Base-by-base conservation (phyloP, 257 asterid genomes). In the Solanum rostratum region DNA sequence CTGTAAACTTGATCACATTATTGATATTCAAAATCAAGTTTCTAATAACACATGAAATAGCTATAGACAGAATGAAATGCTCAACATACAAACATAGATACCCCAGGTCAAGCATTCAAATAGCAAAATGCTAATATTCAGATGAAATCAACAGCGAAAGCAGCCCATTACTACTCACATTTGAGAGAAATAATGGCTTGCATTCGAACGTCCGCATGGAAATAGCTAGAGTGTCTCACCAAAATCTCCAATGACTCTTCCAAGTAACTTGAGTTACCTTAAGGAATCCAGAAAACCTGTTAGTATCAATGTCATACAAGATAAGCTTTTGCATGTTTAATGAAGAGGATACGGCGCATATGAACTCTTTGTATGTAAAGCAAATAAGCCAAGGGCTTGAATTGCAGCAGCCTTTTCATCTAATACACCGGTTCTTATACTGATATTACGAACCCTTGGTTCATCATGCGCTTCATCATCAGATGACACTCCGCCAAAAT, bases 401-500 rank as follows among this genome's bases (percentile, higher is more conserved):
- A 98, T 95, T 78, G 99, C 99, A 79, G 99, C 97, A 74, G 99
- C 99, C 86, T 95, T 97, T 91, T 97, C 99, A 89, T 97, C 99
- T 91, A 97, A 90, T 86, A 97, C 98, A 65, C 99, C 99, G 33
- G 99, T 97, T 91, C 99, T 92, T 82, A 97, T 91, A 85, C 99
- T 97, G 85, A 97, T 94, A 89, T 95, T 97, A 84, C 99, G 98
- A 88, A 91, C 98, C 87, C 98, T 90, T 22, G 97, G 96, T 86
- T 97, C 98, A 89, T 95, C 99, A 84, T 90, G 98, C 16, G 95
- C 97, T 91, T 97, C 98, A 80, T 97, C 99, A 89, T 97, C 99
- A 84, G 99, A 97, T 86, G 99, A 97, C 76, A 95, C 99, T 13
- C 96, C 97, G 52, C 97, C 97, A 91, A 96, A n/a, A 92, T 81